These are phyloP conservation scores for Ceratobasidium sp. DNA, from an alignment of 1,284 basidiomycete genomes.

Conservation along the genomic window DNA sequence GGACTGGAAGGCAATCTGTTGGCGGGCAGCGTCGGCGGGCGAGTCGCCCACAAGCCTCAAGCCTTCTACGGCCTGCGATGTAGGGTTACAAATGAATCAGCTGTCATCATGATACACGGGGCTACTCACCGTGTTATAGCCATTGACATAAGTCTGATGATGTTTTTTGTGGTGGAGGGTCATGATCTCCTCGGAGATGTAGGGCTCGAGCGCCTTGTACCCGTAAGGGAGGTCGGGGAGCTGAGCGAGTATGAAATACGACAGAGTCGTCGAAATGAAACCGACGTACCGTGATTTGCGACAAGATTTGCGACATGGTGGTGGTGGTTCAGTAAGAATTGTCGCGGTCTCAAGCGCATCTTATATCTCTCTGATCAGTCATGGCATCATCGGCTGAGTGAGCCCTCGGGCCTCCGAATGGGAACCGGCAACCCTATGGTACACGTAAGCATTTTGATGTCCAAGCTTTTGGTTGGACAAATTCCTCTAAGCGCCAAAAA, in stretches of 20 bases:
- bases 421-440: too few relatives aligned
- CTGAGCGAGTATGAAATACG: slow-evolving; percentile 1
- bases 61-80: slow-evolving; percentile 46
- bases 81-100: not conserved
- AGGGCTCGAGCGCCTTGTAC: slow-evolving; percentile 75
- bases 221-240: slow-evolving; percentile 55
- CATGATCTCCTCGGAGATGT: slow-evolving; percentile 83
- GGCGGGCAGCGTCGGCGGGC: slow-evolving; percentile 65
- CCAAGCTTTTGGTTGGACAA: too few relatives aligned
- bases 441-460: too few relatives aligned
- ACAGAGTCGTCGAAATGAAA: not conserved
- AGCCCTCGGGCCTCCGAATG: slow-evolving; percentile 31
- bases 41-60: slow-evolving; percentile 50
- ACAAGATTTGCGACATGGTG: slow-evolving; percentile 2
- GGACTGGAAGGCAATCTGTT: slow-evolving; percentile 76
- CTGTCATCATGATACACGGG: not conserved
- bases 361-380: slow-evolving; percentile 39
- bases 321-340: slow-evolving; percentile 4
- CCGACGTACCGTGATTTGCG: not conserved
- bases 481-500: too few relatives aligned
- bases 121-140: slow-evolving; percentile 60
- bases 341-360: slow-evolving; percentile 26
- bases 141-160: slow-evolving; percentile 80
- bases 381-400: slow-evolving; percentile 40
- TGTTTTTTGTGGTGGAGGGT: slow-evolving; percentile 85